Base-by-base conservation (phyloP, 176 grass and related monocot genomes). In the Cocos nucifera region DNA sequence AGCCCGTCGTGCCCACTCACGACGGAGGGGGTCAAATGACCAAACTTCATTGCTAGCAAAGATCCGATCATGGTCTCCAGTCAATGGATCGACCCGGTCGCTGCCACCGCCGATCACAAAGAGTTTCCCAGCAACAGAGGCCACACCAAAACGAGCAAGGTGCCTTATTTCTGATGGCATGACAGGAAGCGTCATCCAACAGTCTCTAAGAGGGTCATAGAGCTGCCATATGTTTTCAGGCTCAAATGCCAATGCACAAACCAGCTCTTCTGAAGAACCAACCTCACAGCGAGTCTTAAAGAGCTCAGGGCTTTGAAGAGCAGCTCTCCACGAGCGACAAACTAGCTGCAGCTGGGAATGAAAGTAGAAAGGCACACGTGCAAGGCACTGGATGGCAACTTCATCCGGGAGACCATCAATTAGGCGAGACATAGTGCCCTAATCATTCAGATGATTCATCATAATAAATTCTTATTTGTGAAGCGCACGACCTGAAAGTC, bases 21-120 rank as follows among this genome's bases (percentile, higher is more conserved):
- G 81, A 50, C 61, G 35, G 17, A 92, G 67, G 69, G 93, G 84
- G 70, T 92, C 84, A 74, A 86, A 98, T 60, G 81, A 92, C 93
- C 93, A 92, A 72, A 98, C 87, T 80, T 98, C 87, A 53, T 89
- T 90, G 79, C 93, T 92, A 7, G 93, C 93, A 83, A 98, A 98
- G 67, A 98, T 81, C 19, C 70, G 66, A 21, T 98, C 93, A 39
- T 98, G 84, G 53, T 98, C 93, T 50, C 93, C 93, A 17, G 87
- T 97, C 75, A 88, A 83, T 0, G 87, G 93, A 63, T 98, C 93
- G 63, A 98, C 93, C 69, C 87, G 64, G 73, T 98, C 93, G 57
- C 87, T 92, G 28, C 93, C 93, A 68, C 93, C 93, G 35, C 93
- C 93, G 56, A 98, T 89, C 32, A 98, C 84, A 73, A 83, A 98